These are phyloP conservation scores for Aspergillus sp. DNA, from an alignment of 2,329 filamentous ascomycete genomes.

Conservation along the genomic window DNA sequence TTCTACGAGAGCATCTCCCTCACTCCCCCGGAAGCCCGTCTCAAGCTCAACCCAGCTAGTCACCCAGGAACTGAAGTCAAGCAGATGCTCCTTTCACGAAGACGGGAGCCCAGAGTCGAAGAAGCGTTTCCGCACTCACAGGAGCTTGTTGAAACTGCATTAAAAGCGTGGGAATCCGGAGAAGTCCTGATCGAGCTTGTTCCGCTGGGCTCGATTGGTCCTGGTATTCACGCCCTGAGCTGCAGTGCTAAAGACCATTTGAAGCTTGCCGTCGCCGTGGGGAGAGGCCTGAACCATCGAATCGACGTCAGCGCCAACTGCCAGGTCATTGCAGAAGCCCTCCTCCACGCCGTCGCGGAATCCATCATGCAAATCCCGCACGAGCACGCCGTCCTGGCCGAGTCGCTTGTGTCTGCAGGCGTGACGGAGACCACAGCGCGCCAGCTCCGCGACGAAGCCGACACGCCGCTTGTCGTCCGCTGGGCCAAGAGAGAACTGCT, in stretches of 20 bases:
- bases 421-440: conserved; percentile 35
- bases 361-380: conserved; percentile 35
- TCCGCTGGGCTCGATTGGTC: conserved; percentile 31
- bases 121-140: conserved; percentile 48
- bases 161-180: conserved; percentile 34
- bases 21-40: conserved; percentile 45
- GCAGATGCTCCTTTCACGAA: conserved; percentile 40
- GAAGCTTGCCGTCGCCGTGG: conserved; percentile 34
- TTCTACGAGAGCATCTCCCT: conserved; percentile 45
- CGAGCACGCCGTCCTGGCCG: conserved; percentile 36
- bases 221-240: conserved; percentile 36
- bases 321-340: conserved; percentile 39
- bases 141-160: conserved; percentile 33
- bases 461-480: conserved; percentile 39
- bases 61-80: conserved; percentile 49
- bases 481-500: conserved; percentile 49
- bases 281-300: conserved; percentile 27
- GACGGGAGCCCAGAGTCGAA: conserved; percentile 30
- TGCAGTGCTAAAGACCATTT: conserved; percentile 29
- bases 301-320: conserved; percentile 38
- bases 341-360: conserved; percentile 39
- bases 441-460: conserved; percentile 35
- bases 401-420: conserved; percentile 33
- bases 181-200: conserved; percentile 36
- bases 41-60: conserved; percentile 38